Percentiles rank a stretch among this genome's conserved stretches.
phyloP scores from a whole-genome alignment of 2,329 filamentous ascomycete genomes.

The Diatrype stigma region DNA sequence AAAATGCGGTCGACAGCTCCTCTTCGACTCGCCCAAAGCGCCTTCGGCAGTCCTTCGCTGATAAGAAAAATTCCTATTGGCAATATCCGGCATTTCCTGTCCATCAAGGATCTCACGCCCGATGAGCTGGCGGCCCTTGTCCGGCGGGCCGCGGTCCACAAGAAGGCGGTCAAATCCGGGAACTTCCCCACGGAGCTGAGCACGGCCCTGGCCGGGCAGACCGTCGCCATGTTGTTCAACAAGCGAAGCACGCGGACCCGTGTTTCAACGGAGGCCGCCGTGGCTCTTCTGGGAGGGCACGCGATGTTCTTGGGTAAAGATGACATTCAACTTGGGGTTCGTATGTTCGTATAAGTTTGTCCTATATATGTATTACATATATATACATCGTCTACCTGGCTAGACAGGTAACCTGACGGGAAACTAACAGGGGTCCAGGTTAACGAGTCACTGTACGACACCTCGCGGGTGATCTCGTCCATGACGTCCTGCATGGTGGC shows the following conservation, averaged over 20 bases:
- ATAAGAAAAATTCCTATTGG: background rate
- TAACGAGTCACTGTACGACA: constrained; percentile 94
- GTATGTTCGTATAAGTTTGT: constrained; percentile 27
- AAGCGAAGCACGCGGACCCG: constrained; percentile 93
- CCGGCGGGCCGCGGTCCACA: constrained; percentile 74
- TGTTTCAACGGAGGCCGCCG: constrained; percentile 87
- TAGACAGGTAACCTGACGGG: background rate
- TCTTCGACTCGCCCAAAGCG: constrained; percentile 13
- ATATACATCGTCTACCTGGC: background rate
- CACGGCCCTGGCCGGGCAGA: constrained; percentile 65
- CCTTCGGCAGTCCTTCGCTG: constrained; percentile 2
- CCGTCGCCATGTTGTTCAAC: constrained; percentile 93
- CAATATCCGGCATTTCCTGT: constrained; percentile 78
- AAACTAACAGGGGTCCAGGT: constrained; percentile 46
- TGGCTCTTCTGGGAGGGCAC: constrained; percentile 83
- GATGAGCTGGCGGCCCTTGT: constrained; percentile 78
- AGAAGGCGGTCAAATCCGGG: constrained; percentile 70
- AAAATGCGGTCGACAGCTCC: constrained; percentile 22
- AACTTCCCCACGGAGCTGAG: constrained; percentile 55
- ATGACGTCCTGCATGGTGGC: constrained; percentile 84
- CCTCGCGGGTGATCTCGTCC: constrained; percentile 86
- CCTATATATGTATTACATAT: background rate
- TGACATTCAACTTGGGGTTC: constrained; percentile 89
- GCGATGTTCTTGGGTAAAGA: constrained; percentile 96
- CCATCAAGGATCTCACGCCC: constrained; percentile 79